Base-by-base conservation (phyloP, 1,284 basidiomycete species). In the Rhodotorula sp. region DNA sequence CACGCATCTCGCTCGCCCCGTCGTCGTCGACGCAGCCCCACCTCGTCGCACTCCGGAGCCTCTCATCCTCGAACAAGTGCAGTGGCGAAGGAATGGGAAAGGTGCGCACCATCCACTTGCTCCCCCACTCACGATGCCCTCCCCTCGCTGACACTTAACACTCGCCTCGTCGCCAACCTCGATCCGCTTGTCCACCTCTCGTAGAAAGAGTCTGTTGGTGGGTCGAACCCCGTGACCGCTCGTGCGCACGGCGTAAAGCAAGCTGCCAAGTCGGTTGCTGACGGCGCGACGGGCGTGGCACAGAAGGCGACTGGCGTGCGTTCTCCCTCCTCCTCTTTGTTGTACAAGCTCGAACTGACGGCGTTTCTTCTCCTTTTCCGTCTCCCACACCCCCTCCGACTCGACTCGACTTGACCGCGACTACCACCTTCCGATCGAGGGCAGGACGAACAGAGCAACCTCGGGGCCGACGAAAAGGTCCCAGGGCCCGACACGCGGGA, bases 231-330 rank as follows among this genome's bases (percentile, higher is more conserved):
- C 0, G 20, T 66, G 36, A n/a, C 44, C 2, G 68, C 68, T 19
- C 60, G 68, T 19, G 54, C 27, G 7, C 48, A 63, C 6, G 58
- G 57, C 15, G 61, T 57, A 48, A 59, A 59, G 24, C 53, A 61
- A 39, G 64, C 58, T 1, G 64, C 27, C 34, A 70, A 70, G 53
- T 24, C 47, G 27, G 62, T 60, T 17, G 56, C 53, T 0, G 60
- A 56, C 1, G 68, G 68, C n/a, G 58, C 32, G 6, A n/a, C 49
- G 11, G 64, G 64, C 3, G 13, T 49, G 10, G 64, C 57, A 0
- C 27, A 70, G 20, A 48, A 57, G 11, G 68, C 46, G n/a, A 62
- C 56, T 5, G 64, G 68, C 8, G 68, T 70, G 34, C 61, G 64
- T 66, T 20, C 30, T 4, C 22, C 20, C 51, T 48, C 27, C 22